Evolutionary conservation across 768 basidiomycete species (phyloP).

Genomic region (Polyporus arcularius): DNA sequence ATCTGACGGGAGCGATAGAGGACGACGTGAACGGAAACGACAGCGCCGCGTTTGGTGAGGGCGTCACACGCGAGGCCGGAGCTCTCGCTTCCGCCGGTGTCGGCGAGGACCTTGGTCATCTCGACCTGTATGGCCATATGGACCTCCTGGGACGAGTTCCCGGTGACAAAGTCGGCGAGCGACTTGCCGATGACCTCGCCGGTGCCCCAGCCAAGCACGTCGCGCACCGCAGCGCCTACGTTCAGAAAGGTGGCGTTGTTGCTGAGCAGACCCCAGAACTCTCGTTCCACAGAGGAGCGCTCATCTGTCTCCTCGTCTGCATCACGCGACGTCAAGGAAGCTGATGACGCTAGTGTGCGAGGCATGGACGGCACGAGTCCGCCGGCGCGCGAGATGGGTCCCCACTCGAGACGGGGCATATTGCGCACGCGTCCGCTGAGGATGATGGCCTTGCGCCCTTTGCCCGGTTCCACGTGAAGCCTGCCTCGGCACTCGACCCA

Average conservation of each 20-base stretch:
- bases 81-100: conserved; percentile 9
- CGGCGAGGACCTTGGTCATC: conserved; percentile 23
- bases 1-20: conserved; percentile 38
- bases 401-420: conserved; percentile 68
- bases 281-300: conserved; percentile 22
- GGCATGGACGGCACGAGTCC: conserved; percentile 37
- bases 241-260: conserved; percentile 49
- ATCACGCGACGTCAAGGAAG: background rate
- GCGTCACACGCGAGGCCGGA: conserved; percentile 37
- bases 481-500: conserved; percentile 94
- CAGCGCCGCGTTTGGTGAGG: conserved; percentile 38
- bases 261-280: conserved; percentile 60
- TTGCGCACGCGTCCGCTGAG: conserved; percentile 77
- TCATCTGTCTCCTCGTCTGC: conserved; percentile 31
- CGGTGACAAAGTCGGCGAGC: conserved; percentile 38
- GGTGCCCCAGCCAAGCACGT: conserved; percentile 66
- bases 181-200: conserved; percentile 54
- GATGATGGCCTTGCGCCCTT: conserved; percentile 92
- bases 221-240: conserved; percentile 50
- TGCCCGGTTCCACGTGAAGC: conserved; percentile 89
- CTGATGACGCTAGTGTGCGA: conserved; percentile 9
- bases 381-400: conserved; percentile 50
- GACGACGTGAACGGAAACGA: conserved; percentile 34
- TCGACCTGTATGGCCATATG: conserved; percentile 24
- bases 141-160: conserved; percentile 15